Conservation (phyloP, 768 basidiomycete species). For the Hysterangium stoloniferum region DNA sequence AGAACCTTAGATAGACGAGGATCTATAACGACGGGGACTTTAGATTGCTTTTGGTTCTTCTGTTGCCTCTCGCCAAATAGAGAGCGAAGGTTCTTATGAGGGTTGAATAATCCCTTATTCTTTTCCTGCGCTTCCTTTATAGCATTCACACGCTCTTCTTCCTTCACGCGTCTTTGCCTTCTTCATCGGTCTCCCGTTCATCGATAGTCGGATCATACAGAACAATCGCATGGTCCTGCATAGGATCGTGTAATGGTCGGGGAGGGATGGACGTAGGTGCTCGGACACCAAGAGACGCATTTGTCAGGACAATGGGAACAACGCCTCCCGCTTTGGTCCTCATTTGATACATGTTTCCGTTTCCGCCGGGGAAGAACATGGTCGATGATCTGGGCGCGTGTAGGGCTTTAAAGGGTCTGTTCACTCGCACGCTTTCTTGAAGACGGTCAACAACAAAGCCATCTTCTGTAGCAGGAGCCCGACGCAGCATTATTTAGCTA, state of each 20-base stretch:
- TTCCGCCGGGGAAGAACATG: no score
- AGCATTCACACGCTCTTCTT: conserved; percentile 59
- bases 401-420: no score
- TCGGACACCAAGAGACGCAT: conserved; percentile 77
- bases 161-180: conserved; percentile 65
- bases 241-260: conserved; percentile 91
- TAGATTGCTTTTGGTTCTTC: conserved; percentile 56
- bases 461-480: no score
- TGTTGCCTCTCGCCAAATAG: conserved; percentile 66
- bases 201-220: conserved; percentile 96
- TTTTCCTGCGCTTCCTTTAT: conserved; percentile 61
- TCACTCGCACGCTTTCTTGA: no score
- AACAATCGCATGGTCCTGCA: conserved; percentile 97
- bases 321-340: conserved; percentile 58
- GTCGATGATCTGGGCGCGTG: no score
- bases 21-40: conserved; percentile 96
- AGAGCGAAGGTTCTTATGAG: conserved; percentile 84
- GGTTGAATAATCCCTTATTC: conserved; percentile 70
- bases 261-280: conserved; percentile 76
- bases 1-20: conserved; percentile 80
- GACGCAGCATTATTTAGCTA: no score
- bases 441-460: no score
- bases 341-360: no score
- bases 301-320: conserved; percentile 48
- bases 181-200: conserved; percentile 84